Evolutionary conservation across 495 filamentous ascomycete species (phyloP), one percentile per base, ranked within the genome.

Genomic region (Lophiostoma macrostomum): DNA sequence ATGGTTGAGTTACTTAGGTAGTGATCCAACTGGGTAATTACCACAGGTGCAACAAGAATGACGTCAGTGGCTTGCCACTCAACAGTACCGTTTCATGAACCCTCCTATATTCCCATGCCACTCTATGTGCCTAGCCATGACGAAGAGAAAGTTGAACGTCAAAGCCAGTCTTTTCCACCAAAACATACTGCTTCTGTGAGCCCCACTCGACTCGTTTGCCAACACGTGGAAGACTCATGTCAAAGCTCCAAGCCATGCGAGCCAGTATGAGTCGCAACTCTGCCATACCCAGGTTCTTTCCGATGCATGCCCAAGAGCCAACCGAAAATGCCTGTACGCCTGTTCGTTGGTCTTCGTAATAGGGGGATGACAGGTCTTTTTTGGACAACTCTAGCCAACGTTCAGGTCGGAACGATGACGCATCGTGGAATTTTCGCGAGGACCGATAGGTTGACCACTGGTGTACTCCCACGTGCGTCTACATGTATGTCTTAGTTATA

Each of bases 181-280:
- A 18, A 14, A 37, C 34, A 37, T 37, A 37, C 5, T 37, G 34
- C 34, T 37, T 37, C 34, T 37, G 34, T 18, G n/a, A 14, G 13
- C 20, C 34, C 34, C 34, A 37, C 5, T 14, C 34, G 34, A 37
- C 34, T 6, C 20, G n/a, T 6, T 37, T 37, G n/a, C 34, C 34
- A 5, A 14, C 20, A 14, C n/a, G 6, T 14, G 34, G 34, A 5
- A 37, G 5, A 14, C 5, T 5, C n/a, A 74, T 55, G 47, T 77
- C 73, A 31, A 77, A 77, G 25, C 71, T 69, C 60, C 60, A 73
- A 14, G 75, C 54, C 46, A 76, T 51, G 12, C 64, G 61, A 2
- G 71, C 64, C 0, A 74, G 34, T 23, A 72, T 70, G 2, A 73
- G 43, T 2, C 67, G 65, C 63, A 75, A 71, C 58, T 74, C 72